Base-by-base conservation (phyloP, 768 basidiomycete species). In the Kwoniella bestiolae region DNA sequence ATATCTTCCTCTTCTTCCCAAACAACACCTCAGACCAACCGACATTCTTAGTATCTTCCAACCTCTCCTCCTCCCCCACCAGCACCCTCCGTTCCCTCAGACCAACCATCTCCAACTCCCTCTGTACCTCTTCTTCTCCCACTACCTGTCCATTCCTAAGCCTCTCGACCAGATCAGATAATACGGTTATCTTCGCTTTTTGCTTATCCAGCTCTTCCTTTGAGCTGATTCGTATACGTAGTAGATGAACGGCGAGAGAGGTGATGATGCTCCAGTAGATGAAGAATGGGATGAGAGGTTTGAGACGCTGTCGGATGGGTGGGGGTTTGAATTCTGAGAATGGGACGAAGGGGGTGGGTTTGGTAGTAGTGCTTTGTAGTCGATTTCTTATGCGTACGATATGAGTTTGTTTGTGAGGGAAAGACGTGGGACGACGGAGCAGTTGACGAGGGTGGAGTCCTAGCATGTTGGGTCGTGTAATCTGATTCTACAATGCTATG, bases 21-120 rank as follows among this genome's bases (percentile, higher is more conserved):
- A 82, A 78, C 9, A 82, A 60, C 2, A 80, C 78, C 61, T 81
- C 80, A 1, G 32, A 65, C 81, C 80, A 82, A 25, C 70, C 67
- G 3, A 79, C 73, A 59, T 71, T 49, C 32, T 67, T 53, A 9
- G 25, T 59, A 53, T 78, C 76, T 57, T 74, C 61, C 21, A 44
- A 73, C 14, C 50, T 28, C 0, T 68, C 71, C 0, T 71, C 29
- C 4, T 68, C 74, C 34, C 61, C 69, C 5, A 68, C 63, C 44
- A 72, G 52, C 21, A 65, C 53, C 34, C 58, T 73, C n/a, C 79
- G 47, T 61, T 81, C 79, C 34, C 76, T 70, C 25, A 82, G 53
- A 9, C 81, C 81, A 12, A 82, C 81, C 68, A 81, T 72, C 67
- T 80, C 79, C 52, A 82, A 56, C 49, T 79, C 76, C 32, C 79